phyloP scores from a whole-genome alignment of 176 grass and related monocot genomes.

The Phoenix dactylifera region DNA sequence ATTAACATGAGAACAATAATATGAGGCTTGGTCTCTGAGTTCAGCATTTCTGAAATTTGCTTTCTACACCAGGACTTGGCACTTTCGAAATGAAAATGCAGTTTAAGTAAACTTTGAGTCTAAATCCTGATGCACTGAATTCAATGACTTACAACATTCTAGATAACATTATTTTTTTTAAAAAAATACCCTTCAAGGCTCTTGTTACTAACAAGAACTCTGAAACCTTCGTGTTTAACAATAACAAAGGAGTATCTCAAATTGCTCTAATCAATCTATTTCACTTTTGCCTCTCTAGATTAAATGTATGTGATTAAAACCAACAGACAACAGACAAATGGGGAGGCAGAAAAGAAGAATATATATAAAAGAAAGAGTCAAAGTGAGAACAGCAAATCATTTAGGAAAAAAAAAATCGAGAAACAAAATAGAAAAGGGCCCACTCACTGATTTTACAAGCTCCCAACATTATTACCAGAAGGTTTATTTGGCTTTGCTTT shows the following conservation, averaged over 20 bases:
- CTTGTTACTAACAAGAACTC: too few relatives aligned
- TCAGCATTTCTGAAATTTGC: too few relatives aligned
- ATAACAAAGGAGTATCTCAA: conserved; percentile 7
- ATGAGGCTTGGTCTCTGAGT: too few relatives aligned
- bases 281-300: conserved; percentile 10
- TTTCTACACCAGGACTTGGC: too few relatives aligned
- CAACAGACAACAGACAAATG: conserved; percentile 11
- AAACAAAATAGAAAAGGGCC: conserved; percentile 1
- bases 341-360: conserved; percentile 23
- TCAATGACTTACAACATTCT: too few relatives aligned
- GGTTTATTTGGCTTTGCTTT: conserved; percentile 77
- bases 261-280: conserved; percentile 2
- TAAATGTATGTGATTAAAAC: conserved; percentile 18
- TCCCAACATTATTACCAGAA: conserved; percentile 31
- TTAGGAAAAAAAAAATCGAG: too few relatives aligned
- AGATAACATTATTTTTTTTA: too few relatives aligned
- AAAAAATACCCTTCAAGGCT: too few relatives aligned
- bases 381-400: conserved; percentile 7
- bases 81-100: too few relatives aligned
- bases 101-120: too few relatives aligned
- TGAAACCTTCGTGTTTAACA: not conserved
- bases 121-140: too few relatives aligned
- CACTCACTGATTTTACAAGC: conserved; percentile 19
- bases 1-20: too few relatives aligned
- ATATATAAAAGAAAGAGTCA: not conserved